A percentile compares a stretch with the other conserved stretches of the same genome.
Evolutionary conservation across 1,284 basidiomycete genomes (phyloP).

Genomic region (Phellinidium pouzarii): DNA sequence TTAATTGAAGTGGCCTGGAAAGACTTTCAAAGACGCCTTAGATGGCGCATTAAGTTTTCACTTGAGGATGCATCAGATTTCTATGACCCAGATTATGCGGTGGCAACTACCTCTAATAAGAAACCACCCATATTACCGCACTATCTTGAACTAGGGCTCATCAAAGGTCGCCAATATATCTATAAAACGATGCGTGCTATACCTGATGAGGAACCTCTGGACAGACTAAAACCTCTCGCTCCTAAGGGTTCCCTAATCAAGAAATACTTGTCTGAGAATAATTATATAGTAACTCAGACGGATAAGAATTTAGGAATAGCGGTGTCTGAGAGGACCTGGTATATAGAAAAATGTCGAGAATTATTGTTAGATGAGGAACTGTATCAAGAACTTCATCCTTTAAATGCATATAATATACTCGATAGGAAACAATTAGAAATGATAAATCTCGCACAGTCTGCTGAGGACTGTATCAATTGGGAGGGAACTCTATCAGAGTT

Average conservation of each 20-base stretch:
- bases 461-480: too few species aligned
- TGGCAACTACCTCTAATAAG: neutral
- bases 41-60: too few species aligned
- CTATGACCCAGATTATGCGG: conserved; percentile 5
- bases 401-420: too few species aligned
- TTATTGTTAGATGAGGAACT: too few species aligned
- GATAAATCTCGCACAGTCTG: too few species aligned
- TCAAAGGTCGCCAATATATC: neutral
- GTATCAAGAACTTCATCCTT: too few species aligned
- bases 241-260: neutral
- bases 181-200: neutral
- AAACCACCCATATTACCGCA: neutral
- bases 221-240: neutral
- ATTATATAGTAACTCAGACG: conserved; percentile 15
- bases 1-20: too few species aligned
- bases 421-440: neutral
- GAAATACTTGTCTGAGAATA: neutral
- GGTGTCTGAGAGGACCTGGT: conserved; percentile 13
- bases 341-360: conserved; percentile 7
- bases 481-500: neutral
- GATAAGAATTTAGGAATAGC: conserved; percentile 15
- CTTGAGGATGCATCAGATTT: too few species aligned
- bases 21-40: too few species aligned
- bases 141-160: conserved; percentile 1
- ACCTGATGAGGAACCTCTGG: too few species aligned